Evolutionary conservation across 192 early-diverging fungal genomes (phyloP).

Genomic region (Rhizophagus clarus): DNA sequence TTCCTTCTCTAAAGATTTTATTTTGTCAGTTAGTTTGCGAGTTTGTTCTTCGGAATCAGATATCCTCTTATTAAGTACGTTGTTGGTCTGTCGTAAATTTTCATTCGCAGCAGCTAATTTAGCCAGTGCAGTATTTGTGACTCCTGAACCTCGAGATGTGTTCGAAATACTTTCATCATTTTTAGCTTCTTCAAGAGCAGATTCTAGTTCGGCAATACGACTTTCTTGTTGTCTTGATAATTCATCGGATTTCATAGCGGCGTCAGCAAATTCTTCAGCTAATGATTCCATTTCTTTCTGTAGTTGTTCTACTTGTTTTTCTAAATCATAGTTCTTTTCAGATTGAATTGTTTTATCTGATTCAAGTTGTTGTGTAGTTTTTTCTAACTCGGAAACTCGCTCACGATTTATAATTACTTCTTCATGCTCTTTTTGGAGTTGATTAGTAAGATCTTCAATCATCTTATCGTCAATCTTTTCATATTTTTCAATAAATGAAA

Average conservation of each 20-base stretch:
- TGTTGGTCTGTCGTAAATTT: conserved; percentile 22
- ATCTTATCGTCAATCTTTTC: conserved; percentile 12
- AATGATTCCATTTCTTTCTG: conserved; percentile 43
- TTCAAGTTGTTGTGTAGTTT: conserved; percentile 22
- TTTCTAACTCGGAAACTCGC: neutral
- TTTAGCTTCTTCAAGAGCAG: conserved; percentile 32
- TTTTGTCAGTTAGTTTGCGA: conserved; percentile 8
- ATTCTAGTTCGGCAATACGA: conserved; percentile 38
- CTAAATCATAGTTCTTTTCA: conserved; percentile 13
- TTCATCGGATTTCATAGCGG: conserved; percentile 40
- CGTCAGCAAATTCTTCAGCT: conserved; percentile 43
- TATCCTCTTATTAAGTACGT: conserved; percentile 19
- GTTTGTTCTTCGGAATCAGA: conserved; percentile 6
- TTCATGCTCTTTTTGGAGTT: conserved; percentile 12
- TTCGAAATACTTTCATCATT: neutral
- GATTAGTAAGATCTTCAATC: conserved; percentile 10
- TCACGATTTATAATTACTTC: neutral
- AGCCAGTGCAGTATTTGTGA: conserved; percentile 14
- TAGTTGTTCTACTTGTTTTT: conserved; percentile 33
- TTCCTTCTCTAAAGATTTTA: conserved; percentile 24
- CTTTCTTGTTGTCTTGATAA: conserved; percentile 37
- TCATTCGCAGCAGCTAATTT: conserved; percentile 24
- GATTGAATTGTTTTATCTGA: conserved; percentile 4
- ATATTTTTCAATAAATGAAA: conserved; percentile 8
- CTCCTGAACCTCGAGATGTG: neutral